A percentile compares a stretch with the other conserved stretches of the same genome.
These are phyloP conservation scores for Lasiodiplodia theobromae DNA, from an alignment of 2,329 filamentous ascomycete species.

Conservation along the genomic window DNA sequence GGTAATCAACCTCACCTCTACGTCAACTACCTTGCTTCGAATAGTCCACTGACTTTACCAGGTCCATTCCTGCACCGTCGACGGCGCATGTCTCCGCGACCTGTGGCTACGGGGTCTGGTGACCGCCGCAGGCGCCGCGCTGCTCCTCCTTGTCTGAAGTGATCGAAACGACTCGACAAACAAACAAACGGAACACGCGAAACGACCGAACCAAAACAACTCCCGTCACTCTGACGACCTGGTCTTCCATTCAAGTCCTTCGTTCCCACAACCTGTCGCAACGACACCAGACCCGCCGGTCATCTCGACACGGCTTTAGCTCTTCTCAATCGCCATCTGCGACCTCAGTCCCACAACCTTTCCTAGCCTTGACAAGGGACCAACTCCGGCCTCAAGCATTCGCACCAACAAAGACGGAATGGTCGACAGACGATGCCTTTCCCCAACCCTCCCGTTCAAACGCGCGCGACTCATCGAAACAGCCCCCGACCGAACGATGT, in stretches of 20 bases:
- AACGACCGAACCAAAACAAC: background rate
- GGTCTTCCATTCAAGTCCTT: background rate
- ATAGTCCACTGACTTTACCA: background rate
- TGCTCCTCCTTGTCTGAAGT: slow-evolving; percentile 26
- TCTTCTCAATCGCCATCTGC: background rate
- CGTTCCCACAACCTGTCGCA: background rate
- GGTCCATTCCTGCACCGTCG: slow-evolving; percentile 27
- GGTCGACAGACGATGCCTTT: background rate
- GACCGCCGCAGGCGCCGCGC: background rate
- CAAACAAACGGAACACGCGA: background rate
- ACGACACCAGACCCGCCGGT: background rate
- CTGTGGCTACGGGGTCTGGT: slow-evolving; percentile 28
- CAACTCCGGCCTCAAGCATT: background rate
- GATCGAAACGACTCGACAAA: slow-evolving; percentile 8
- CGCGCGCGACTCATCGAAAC: background rate
- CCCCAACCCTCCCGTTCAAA: no score
- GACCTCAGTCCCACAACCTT: background rate
- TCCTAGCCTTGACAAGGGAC: background rate
- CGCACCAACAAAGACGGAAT: background rate
- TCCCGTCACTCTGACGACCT: background rate
- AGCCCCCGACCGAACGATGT: background rate
- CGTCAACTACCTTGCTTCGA: background rate
- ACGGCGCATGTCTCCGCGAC: slow-evolving; percentile 25
- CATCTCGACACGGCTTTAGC: background rate
- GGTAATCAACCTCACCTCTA: background rate